phyloP scores from a whole-genome alignment of 352 stramenopile genomes.

The Globisporangium solare region DNA sequence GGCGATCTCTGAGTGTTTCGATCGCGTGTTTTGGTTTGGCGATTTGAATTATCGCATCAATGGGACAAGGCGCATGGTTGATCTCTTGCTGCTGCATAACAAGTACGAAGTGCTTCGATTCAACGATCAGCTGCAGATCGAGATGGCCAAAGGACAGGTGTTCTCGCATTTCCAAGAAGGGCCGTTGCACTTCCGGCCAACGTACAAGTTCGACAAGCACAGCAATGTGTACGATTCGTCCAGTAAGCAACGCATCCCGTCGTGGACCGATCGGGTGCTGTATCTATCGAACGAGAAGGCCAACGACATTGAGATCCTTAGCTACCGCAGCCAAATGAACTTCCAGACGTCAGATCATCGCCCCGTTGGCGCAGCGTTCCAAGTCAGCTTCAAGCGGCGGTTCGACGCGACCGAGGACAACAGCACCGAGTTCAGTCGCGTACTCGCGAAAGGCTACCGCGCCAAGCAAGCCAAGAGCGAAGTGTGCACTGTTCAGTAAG shows the following conservation, averaged over 20 bases:
- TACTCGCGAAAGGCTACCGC: conserved; percentile 27
- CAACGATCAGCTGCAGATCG: conserved; percentile 89
- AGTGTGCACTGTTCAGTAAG: conserved; percentile 34
- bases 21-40: conserved; percentile 92
- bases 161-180: conserved; percentile 91
- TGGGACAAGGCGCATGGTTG: conserved; percentile 84
- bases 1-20: conserved; percentile 59
- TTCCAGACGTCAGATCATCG: conserved; percentile 77
- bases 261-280: conserved; percentile 95
- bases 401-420: not conserved
- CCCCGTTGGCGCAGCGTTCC: conserved; percentile 60
- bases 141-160: conserved; percentile 74
- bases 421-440: conserved; percentile 19
- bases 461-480: conserved; percentile 32
- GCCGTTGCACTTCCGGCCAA: conserved; percentile 89
- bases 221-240: conserved; percentile 92
- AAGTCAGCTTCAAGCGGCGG: conserved; percentile 35
- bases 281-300: conserved; percentile 55
- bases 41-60: conserved; percentile 95
- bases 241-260: conserved; percentile 92
- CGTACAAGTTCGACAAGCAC: conserved; percentile 96
- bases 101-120: conserved; percentile 76
- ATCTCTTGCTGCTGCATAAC: conserved; percentile 66
- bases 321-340: conserved; percentile 60
- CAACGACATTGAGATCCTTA: conserved; percentile 47